These are phyloP conservation scores for Corymbia maculata DNA, from an alignment of 345 rosid species.

Conservation along the genomic window DNA sequence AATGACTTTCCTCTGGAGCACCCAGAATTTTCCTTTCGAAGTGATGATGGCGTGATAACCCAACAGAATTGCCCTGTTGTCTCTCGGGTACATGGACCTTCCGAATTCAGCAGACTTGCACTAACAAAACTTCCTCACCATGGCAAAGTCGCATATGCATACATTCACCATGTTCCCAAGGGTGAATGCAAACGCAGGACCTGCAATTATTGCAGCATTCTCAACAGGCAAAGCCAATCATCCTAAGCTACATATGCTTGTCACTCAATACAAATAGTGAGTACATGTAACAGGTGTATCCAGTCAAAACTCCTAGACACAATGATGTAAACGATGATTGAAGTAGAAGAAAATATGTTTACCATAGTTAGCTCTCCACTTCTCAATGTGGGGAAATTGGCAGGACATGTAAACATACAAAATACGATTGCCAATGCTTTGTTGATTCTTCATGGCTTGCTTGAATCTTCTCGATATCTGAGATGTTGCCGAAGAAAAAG, in stretches of 20 bases:
- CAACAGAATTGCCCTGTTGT: neutral
- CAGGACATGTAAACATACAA: neutral
- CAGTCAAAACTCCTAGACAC: neutral
- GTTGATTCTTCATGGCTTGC: neutral
- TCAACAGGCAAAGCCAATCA: neutral
- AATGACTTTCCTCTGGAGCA: constrained; percentile 12
- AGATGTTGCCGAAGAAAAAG: constrained; percentile 4
- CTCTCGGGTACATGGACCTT: neutral
- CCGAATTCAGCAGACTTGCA: neutral
- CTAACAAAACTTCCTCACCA: neutral
- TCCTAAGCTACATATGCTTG: neutral
- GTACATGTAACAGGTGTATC: neutral
- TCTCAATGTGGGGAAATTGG: neutral
- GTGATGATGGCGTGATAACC: neutral
- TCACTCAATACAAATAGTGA: neutral
- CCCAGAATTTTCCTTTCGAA: constrained; percentile 1
- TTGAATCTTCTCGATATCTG: neutral
- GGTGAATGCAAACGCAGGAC: neutral
- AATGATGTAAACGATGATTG: neutral
- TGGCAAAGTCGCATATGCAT: neutral
- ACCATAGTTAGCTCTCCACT: neutral
- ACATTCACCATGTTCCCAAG: neutral
- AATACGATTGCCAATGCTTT: neutral
- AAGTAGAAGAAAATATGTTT: neutral
- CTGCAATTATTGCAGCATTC: neutral